These are phyloP conservation scores for Aspergillus aculeatinus DNA, from an alignment of 2,329 filamentous ascomycete species.

Conservation along the genomic window DNA sequence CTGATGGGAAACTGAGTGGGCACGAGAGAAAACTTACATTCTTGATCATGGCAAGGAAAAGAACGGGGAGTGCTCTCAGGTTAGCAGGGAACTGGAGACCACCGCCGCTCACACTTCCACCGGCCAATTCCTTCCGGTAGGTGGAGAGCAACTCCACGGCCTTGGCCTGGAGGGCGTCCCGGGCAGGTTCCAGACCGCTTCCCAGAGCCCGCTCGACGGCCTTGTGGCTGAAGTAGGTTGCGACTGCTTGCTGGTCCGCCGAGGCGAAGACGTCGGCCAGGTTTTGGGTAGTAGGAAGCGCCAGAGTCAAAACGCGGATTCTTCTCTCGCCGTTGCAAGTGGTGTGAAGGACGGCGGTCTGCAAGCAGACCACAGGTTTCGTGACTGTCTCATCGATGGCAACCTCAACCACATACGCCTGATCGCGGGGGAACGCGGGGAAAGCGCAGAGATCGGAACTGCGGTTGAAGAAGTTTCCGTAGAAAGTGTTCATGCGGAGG, in stretches of 20 bases:
- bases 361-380: constrained; percentile 88
- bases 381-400: constrained; percentile 93
- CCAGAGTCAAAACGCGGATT: constrained; percentile 90
- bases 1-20: constrained; percentile 1
- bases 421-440: constrained; percentile 94
- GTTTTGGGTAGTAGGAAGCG: constrained; percentile 87
- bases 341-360: constrained; percentile 92
- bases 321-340: constrained; percentile 96
- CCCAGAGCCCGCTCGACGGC: constrained; percentile 87
- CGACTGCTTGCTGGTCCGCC: constrained; percentile 89
- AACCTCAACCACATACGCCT: constrained; percentile 96
- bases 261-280: constrained; percentile 91
- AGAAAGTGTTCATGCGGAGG: constrained; percentile 94
- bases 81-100: constrained; percentile 94
- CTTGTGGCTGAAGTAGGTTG: constrained; percentile 95
- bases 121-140: constrained; percentile 94
- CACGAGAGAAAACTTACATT: constrained; percentile 63
- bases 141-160: constrained; percentile 88
- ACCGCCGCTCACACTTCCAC: constrained; percentile 88
- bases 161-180: constrained; percentile 89
- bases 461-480: constrained; percentile 99
- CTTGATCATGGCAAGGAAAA: constrained; percentile 95
- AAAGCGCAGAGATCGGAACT: constrained; percentile 97
- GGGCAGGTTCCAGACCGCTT: constrained; percentile 82
- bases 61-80: constrained; percentile 77